A percentile compares a stretch with the other conserved stretches of the same genome.
These are phyloP conservation scores for Colletotrichum musae DNA, from an alignment of 2,329 filamentous ascomycete genomes.

Conservation along the genomic window DNA sequence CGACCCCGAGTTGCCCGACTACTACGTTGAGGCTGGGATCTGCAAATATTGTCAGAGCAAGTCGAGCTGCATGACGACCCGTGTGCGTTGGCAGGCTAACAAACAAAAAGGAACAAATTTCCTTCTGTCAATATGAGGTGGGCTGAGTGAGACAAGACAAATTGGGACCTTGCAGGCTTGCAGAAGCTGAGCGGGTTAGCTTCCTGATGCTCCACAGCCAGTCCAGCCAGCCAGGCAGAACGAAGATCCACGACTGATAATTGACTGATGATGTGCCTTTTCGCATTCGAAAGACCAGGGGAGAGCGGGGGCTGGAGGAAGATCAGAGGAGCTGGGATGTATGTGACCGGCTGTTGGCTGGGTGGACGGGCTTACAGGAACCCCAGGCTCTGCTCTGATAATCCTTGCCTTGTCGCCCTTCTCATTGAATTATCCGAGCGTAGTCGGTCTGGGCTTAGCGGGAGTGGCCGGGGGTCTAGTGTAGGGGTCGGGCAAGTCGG, in stretches of 20 bases:
- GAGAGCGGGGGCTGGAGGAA: slow-evolving; percentile 6
- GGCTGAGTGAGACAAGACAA: slow-evolving; percentile 37
- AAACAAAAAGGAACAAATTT: slow-evolving; percentile 16
- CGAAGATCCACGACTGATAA: slow-evolving; percentile 26
- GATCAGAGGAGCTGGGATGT: slow-evolving; percentile 23
- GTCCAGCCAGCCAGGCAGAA: slow-evolving; percentile 17
- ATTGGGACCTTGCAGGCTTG: slow-evolving; percentile 34
- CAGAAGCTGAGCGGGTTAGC: slow-evolving; percentile 29
- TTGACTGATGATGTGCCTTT: slow-evolving; percentile 36
- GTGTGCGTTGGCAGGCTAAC: slow-evolving; percentile 37
- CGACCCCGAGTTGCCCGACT: slow-evolving; percentile 17
- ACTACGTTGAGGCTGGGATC: slow-evolving; percentile 20
- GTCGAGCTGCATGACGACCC: slow-evolving; percentile 19
- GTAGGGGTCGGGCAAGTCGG: too few species aligned
- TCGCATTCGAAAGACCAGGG: slow-evolving; percentile 2
- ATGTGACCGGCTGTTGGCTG: slow-evolving; percentile 9
- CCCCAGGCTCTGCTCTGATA: background rate
- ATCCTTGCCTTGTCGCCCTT: slow-evolving; percentile 23
- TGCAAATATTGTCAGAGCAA: slow-evolving; percentile 21
- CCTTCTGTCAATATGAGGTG: slow-evolving; percentile 19
- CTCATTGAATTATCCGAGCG: slow-evolving; percentile 30
- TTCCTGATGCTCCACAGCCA: slow-evolving; percentile 6
- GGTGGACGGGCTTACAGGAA: slow-evolving; percentile 17
- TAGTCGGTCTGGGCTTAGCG: slow-evolving; percentile 11
- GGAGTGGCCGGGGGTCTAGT: slow-evolving; percentile 6